Conservation (phyloP, 2,329 filamentous ascomycete genomes). For the Monosporascus sp. region DNA sequence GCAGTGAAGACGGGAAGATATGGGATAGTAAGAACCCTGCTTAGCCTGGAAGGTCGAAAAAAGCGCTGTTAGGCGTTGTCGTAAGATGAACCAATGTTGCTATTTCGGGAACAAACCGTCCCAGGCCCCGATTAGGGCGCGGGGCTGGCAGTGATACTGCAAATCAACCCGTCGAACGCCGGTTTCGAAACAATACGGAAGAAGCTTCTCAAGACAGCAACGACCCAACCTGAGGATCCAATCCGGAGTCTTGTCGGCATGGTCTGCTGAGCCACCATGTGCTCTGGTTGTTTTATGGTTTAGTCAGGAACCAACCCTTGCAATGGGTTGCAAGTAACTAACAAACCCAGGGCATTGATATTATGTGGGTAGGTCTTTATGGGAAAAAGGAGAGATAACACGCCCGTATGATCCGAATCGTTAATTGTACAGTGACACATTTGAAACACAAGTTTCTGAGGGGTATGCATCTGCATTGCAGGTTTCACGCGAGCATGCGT, state of each 20-base stretch:
- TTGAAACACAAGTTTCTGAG: not conserved
- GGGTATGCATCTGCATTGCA: not conserved
- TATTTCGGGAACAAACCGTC: too few relatives aligned
- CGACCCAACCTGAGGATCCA: not conserved
- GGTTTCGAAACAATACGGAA: not conserved
- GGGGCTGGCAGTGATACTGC: not conserved
- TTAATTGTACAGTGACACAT: too few relatives aligned
- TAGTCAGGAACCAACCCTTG: not conserved
- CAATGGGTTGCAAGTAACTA: not conserved
- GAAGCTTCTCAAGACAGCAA: not conserved
- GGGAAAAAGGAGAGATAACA: not conserved
- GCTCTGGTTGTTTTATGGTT: not conserved
- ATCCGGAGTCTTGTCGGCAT: not conserved
- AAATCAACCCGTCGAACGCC: not conserved
- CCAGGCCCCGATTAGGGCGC: too few relatives aligned
- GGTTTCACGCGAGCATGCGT: not conserved
- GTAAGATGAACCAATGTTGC: too few relatives aligned
- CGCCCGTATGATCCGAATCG: too few relatives aligned
- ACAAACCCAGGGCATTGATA: not conserved
- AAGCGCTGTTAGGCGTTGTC: too few relatives aligned
- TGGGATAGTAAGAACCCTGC: not conserved
- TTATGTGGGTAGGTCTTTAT: not conserved
- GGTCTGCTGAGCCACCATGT: not conserved
- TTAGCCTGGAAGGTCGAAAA: too few relatives aligned
- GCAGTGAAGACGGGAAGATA: not conserved